Conservation (phyloP, 179 eudicot species). For the Pouteria campechiana region DNA sequence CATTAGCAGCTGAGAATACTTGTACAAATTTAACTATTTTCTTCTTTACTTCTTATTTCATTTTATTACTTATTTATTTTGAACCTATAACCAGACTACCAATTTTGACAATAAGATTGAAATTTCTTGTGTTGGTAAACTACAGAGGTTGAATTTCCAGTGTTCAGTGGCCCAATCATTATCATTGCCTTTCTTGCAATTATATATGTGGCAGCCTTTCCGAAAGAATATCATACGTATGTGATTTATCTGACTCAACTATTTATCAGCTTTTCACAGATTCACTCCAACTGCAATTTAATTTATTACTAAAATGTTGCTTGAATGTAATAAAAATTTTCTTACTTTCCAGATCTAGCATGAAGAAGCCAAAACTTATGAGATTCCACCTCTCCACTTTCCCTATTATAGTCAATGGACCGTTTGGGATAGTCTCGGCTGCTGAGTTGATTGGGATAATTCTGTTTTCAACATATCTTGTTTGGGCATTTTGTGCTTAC, state of each 20-base stretch:
- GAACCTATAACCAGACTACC: background rate
- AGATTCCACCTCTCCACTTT: conserved; percentile 64
- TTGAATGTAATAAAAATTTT: background rate
- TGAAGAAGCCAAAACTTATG: conserved; percentile 29
- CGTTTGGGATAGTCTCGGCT: conserved; percentile 74
- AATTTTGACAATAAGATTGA: no score
- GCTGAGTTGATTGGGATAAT: conserved; percentile 63
- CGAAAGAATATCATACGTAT: conserved; percentile 45
- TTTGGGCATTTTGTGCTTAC: conserved; percentile 44
- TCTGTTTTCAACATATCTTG: conserved; percentile 26
- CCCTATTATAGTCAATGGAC: conserved; percentile 72
- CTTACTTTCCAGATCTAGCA: conserved; percentile 21
- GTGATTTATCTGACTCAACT: conserved; percentile 8
- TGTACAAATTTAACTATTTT: background rate
- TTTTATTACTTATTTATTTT: background rate
- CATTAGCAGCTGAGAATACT: background rate
- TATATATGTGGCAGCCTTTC: conserved; percentile 31
- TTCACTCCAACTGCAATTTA: no score
- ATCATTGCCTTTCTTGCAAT: conserved; percentile 55
- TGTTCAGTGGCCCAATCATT: conserved; percentile 54
- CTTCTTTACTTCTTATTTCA: background rate
- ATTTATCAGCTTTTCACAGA: no score
- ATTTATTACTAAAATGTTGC: background rate
- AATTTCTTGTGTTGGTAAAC: background rate
- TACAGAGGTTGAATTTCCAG: conserved; percentile 54